These are phyloP conservation scores for Scutellaria minor DNA, from an alignment of 257 asterid species.

Conservation along the genomic window DNA sequence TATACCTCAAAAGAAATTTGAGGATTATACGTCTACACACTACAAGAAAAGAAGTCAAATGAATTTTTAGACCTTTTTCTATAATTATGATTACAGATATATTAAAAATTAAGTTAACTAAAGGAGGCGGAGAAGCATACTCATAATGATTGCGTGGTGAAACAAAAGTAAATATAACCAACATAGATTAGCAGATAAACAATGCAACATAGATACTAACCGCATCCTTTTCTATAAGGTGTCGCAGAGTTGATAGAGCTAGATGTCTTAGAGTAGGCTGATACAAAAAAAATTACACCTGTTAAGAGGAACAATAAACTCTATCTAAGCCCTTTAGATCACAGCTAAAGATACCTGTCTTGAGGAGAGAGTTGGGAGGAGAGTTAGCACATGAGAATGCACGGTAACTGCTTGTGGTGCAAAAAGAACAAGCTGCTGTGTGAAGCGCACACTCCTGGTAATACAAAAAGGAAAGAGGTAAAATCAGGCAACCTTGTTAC, in stretches of 20 bases:
- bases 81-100: constrained; percentile 2
- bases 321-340: constrained; percentile 25
- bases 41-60: constrained; percentile 10
- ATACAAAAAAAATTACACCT: constrained; percentile 40
- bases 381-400: constrained; percentile 89
- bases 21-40: constrained; percentile 10
- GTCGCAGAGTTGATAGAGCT: constrained; percentile 93
- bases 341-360: constrained; percentile 71
- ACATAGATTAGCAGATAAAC: constrained; percentile 30
- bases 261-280: constrained; percentile 95
- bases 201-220: constrained; percentile 55
- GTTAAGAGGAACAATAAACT: constrained; percentile 36
- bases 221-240: constrained; percentile 98
- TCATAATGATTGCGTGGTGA: constrained; percentile 6
- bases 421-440: constrained; percentile 96
- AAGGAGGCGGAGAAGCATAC: constrained; percentile 1
- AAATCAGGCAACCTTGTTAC: constrained; percentile 17
- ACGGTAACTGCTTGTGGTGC: constrained; percentile 98
- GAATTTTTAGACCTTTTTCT: constrained; percentile 9
- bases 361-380: constrained; percentile 91
- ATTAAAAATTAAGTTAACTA: constrained; percentile 13
- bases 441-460: constrained; percentile 89
- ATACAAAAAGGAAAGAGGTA: constrained; percentile 35
- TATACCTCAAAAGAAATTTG: constrained; percentile 19
- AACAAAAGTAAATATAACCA: constrained; percentile 21